These are phyloP conservation scores for Leccinum longicurvipes DNA, from an alignment of 768 basidiomycete genomes.

Conservation along the genomic window DNA sequence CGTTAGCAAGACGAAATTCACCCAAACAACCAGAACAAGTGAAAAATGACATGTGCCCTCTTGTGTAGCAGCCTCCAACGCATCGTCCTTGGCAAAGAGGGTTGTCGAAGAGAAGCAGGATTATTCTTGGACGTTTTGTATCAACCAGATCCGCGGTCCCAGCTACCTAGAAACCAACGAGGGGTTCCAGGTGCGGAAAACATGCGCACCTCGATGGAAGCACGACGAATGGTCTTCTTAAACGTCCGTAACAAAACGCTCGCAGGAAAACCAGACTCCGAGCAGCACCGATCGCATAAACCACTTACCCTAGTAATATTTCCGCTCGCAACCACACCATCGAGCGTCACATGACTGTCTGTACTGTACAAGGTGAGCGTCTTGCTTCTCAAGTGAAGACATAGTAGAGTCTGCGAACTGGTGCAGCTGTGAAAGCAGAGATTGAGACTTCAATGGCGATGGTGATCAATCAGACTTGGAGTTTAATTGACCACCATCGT, in stretches of 20 bases:
- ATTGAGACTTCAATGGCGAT: slow-evolving; percentile 28
- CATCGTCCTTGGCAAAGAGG: slow-evolving; percentile 67
- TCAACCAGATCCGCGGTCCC: slow-evolving; percentile 60
- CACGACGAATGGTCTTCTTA: slow-evolving; percentile 91
- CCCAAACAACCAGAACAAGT: background rate
- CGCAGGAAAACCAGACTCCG: slow-evolving; percentile 1
- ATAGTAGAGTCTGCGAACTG: slow-evolving; percentile 49
- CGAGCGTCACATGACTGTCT: too few relatives aligned
- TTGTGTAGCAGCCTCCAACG: slow-evolving; percentile 88
- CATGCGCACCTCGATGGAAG: slow-evolving; percentile 50
- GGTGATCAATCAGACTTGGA: too few relatives aligned
- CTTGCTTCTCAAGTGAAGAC: slow-evolving; percentile 41
- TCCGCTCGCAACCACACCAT: slow-evolving; percentile 45
- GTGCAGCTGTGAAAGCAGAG: slow-evolving; percentile 57
- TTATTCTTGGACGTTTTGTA: slow-evolving; percentile 91
- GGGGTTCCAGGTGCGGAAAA: slow-evolving; percentile 47
- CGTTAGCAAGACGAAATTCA: slow-evolving; percentile 20
- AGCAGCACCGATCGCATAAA: slow-evolving; percentile 8
- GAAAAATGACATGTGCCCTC: slow-evolving; percentile 58
- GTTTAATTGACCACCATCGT: slow-evolving; percentile 3
- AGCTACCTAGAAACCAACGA: slow-evolving; percentile 44
- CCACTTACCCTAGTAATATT: slow-evolving; percentile 47
- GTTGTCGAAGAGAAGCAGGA: slow-evolving; percentile 74
- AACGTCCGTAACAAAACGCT: slow-evolving; percentile 49
- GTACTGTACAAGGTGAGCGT: slow-evolving; percentile 65